Conservation (phyloP, 192 early-diverging fungal genomes). For the Umbelopsis ramanniana region DNA sequence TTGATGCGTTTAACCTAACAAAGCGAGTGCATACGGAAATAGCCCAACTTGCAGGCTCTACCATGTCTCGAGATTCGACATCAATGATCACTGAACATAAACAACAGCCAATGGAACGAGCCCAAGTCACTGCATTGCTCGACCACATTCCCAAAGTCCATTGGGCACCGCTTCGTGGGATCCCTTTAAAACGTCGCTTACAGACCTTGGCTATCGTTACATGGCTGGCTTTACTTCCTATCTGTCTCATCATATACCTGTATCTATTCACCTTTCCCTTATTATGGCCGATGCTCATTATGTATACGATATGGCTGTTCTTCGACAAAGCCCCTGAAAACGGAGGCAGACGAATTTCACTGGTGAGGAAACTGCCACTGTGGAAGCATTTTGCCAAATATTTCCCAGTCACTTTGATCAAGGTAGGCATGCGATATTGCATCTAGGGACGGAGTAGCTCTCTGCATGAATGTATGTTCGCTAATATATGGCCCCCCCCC, state of each 20-base stretch:
- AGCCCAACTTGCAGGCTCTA: background rate
- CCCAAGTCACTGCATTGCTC: background rate
- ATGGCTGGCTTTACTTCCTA: constrained; percentile 65
- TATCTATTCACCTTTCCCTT: constrained; percentile 58
- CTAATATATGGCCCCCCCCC: no score
- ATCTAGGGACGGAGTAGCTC: no score
- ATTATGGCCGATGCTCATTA: constrained; percentile 63
- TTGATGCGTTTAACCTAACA: background rate
- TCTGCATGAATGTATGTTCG: no score
- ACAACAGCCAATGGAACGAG: no score
- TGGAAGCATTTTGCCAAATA: constrained; percentile 85
- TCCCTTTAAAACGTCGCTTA: constrained; percentile 68
- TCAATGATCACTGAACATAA: background rate
- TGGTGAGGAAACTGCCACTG: constrained; percentile 51
- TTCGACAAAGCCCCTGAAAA: constrained; percentile 79
- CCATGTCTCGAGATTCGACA: background rate
- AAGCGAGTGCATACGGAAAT: background rate
- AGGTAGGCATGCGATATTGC: constrained; percentile 42
- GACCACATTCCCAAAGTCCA: constrained; percentile 24
- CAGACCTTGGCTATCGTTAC: constrained; percentile 68
- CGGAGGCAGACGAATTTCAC: constrained; percentile 70
- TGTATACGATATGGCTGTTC: constrained; percentile 78
- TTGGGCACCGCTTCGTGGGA: constrained; percentile 63
- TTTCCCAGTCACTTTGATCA: constrained; percentile 79
- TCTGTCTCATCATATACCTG: constrained; percentile 62